Evolutionary conservation across 805 yeast genomes (phyloP), one percentile per base, ranked within the genome.

Genomic region (Yarrowia yakushimensis): DNA sequence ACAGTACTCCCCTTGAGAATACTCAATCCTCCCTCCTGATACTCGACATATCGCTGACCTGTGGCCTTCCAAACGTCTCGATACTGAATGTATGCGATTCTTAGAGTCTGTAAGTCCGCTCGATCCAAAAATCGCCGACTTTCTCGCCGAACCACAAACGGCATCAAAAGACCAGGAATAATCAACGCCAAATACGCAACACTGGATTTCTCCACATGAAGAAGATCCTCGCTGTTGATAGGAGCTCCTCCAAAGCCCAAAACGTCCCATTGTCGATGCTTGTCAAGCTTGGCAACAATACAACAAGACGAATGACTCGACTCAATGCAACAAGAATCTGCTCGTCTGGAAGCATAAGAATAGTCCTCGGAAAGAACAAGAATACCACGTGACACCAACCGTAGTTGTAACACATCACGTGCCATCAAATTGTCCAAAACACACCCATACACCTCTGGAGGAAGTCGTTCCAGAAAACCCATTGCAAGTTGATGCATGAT

Each of bases 1-100:
- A 25, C 33, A 1, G 23, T 23, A 11, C 23, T 11, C 0, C 43
- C 43, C 23, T 17, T 33, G 12, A 52, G n/a, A 13, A 52, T 36
- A 4, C 59, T 17, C 8, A 52, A 13, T 17, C 59, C 59, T 17
- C 59, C 59, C n/a, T 52, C 59, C 13, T 52, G 59, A 4, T 52
- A 52, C 12, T 52, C 59, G 11, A 52, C 27, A 17, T 52, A 52
- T 17, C 43, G 12, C 18, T 52, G 59, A 17, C 59, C 43, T 9
- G 59, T 34, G 18, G 33, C 33, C 25, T 17, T 52, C 59, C 59
- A 52, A 7, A 25, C 23, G 33, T 52, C 59, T n/a, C 59, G 15
- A 25, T 25, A 52, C 33, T 52, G 59, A 23, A 52, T 52, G 43
- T 25, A 52, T 8, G 43, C 42, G 3, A 52, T 52, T 25, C 43